Evolutionary conservation across 164 flowering plant genomes (phyloP).

Genomic region (Nymphaea thermarum): DNA sequence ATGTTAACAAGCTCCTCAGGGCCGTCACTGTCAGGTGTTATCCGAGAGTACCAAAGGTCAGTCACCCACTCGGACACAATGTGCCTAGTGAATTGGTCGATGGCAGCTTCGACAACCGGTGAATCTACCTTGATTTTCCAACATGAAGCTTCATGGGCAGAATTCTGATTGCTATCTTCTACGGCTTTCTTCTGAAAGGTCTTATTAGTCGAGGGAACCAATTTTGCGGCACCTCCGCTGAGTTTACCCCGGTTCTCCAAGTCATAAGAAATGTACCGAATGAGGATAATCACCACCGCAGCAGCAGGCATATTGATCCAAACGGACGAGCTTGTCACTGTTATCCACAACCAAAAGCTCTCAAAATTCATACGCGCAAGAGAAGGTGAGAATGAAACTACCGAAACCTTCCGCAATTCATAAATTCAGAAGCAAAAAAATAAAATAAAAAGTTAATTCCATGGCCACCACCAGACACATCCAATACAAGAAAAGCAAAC

Average conservation of each 20-base stretch:
- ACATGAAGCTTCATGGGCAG: conserved; percentile 23
- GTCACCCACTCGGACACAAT: conserved; percentile 88
- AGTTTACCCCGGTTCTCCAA: conserved; percentile 58
- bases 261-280: conserved; percentile 78
- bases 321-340: conserved; percentile 97
- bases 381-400: not conserved
- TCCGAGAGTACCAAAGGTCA: conserved; percentile 87
- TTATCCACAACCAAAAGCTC: not conserved
- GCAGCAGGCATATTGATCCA: conserved; percentile 81
- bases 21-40: conserved; percentile 86
- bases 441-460: too few species aligned
- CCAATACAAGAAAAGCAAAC: too few species aligned
- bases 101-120: conserved; percentile 87
- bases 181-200: conserved; percentile 27
- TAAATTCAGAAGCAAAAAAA: too few species aligned
- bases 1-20: conserved; percentile 89
- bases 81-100: conserved; percentile 82
- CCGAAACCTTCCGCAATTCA: too few species aligned
- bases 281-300: conserved; percentile 42
- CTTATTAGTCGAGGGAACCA: conserved; percentile 28
- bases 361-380: not conserved
- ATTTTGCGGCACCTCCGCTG: conserved; percentile 25
- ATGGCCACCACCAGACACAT: too few species aligned
- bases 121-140: conserved; percentile 91
- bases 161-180: conserved; percentile 18